Conservation (phyloP, 2,329 filamentous ascomycete species). For the Fusarium compactum region DNA sequence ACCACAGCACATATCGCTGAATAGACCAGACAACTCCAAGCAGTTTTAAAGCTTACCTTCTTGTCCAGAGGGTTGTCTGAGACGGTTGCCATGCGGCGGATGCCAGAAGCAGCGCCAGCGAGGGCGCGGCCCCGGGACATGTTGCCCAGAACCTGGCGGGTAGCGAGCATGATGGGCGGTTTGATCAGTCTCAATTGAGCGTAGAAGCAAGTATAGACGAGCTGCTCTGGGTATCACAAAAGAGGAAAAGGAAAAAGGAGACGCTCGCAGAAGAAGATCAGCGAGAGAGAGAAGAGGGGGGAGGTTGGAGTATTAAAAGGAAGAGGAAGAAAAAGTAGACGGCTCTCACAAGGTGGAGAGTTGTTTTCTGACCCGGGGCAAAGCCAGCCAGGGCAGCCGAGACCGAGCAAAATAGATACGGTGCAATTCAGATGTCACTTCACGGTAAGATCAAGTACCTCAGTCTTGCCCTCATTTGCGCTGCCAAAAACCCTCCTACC, state of each 20-base stretch:
- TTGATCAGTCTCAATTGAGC: constrained; percentile 38
- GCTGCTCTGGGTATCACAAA: constrained; percentile 48
- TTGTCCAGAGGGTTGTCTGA: constrained; percentile 87
- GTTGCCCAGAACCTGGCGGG: constrained; percentile 76
- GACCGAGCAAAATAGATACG: constrained; percentile 36
- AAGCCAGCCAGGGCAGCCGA: constrained; percentile 41
- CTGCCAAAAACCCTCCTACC: constrained; percentile 20
- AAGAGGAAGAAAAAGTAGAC: constrained; percentile 38
- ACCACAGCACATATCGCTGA: not conserved
- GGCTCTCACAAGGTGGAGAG: constrained; percentile 43
- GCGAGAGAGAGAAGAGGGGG: constrained; percentile 34
- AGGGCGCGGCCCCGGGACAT: constrained; percentile 71
- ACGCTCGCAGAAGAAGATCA: constrained; percentile 41
- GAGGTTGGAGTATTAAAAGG: constrained; percentile 48
- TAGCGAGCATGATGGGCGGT: constrained; percentile 72
- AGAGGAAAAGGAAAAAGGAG: constrained; percentile 31
- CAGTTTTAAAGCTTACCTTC: constrained; percentile 71
- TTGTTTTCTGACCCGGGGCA: constrained; percentile 44
- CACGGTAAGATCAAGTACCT: constrained; percentile 39
- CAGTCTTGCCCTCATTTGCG: constrained; percentile 7
- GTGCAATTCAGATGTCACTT: constrained; percentile 33
- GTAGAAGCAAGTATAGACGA: constrained; percentile 36
- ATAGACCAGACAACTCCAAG: not conserved
- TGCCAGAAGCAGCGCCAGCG: constrained; percentile 67
- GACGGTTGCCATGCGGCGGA: constrained; percentile 85